Percentiles rank a stretch among this genome's conserved stretches.
phyloP scores from a whole-genome alignment of 169 alveolate species.

The Besnoitia besnoiti region DNA sequence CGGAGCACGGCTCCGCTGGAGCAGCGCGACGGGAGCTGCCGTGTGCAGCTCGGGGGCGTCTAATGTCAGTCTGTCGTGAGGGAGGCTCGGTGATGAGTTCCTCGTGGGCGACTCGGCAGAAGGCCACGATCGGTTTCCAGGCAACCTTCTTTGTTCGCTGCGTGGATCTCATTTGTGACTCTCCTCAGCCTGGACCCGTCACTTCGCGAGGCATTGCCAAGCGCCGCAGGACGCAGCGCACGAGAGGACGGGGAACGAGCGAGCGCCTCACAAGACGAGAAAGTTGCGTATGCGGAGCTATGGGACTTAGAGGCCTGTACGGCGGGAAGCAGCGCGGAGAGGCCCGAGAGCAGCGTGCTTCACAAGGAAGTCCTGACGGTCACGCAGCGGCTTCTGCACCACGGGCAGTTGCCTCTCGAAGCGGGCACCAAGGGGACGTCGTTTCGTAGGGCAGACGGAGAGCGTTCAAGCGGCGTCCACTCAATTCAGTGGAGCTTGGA shows the following conservation, averaged over 20 bases:
- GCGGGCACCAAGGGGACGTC: neutral
- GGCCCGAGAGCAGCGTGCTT: constrained; percentile 10
- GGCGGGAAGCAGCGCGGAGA: neutral
- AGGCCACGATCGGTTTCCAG: too few species aligned
- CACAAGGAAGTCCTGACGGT: constrained; percentile 1
- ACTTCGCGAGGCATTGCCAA: too few species aligned
- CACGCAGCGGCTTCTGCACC: neutral
- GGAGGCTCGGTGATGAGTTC: too few species aligned
- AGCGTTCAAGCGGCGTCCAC: neutral
- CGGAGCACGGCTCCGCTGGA: too few species aligned
- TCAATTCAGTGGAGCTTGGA: neutral
- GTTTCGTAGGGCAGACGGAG: neutral
- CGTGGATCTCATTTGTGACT: too few species aligned
- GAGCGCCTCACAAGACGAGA: neutral
- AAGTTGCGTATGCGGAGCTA: neutral
- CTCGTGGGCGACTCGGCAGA: too few species aligned
- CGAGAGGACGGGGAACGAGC: neutral
- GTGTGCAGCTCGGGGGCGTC: neutral
- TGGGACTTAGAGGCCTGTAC: neutral
- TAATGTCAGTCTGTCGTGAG: too few species aligned
- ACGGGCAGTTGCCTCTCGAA: neutral
- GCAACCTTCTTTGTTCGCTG: too few species aligned
- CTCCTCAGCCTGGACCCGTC: too few species aligned
- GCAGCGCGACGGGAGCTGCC: neutral
- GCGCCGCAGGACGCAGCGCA: too few species aligned